Evolutionary conservation across 495 filamentous ascomycete species (phyloP).

Genomic region (Penicillium alfredii): DNA sequence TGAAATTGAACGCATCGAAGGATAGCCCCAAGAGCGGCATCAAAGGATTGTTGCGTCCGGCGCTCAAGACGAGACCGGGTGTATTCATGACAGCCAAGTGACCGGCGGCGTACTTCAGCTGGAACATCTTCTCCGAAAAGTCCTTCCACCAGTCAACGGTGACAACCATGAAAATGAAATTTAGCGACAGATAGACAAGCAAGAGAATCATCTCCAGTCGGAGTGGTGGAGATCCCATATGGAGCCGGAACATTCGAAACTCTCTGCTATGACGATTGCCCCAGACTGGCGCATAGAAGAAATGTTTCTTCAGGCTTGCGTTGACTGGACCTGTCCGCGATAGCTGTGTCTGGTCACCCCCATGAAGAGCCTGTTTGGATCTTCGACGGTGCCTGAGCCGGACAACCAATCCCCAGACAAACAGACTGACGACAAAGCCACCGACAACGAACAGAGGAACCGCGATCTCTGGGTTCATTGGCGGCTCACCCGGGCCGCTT

Average conservation of each 20-base stretch:
- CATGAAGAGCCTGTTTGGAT: slow-evolving; percentile 13
- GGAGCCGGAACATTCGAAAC: slow-evolving; percentile 27
- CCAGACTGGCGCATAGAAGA: slow-evolving; percentile 39
- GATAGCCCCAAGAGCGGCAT: slow-evolving; percentile 31
- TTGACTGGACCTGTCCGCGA: slow-evolving; percentile 10
- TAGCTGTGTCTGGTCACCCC: slow-evolving; percentile 22
- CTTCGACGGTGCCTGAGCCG: slow-evolving; percentile 26
- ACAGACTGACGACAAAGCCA: slow-evolving; percentile 22
- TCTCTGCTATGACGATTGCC: slow-evolving; percentile 37
- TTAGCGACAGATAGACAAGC: slow-evolving; percentile 27
- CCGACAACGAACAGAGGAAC: slow-evolving; percentile 31
- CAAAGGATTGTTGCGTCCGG: slow-evolving; percentile 40
- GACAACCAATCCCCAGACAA: slow-evolving; percentile 20
- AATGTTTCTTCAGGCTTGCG: slow-evolving; percentile 34
- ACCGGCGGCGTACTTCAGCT: slow-evolving; percentile 37
- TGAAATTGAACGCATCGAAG: slow-evolving; percentile 41
- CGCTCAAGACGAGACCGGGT: slow-evolving; percentile 34
- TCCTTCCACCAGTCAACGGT: slow-evolving; percentile 36
- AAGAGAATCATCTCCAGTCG: slow-evolving; percentile 31
- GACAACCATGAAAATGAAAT: slow-evolving; percentile 33
- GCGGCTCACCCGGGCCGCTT: slow-evolving; percentile 22
- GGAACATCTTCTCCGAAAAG: slow-evolving; percentile 29
- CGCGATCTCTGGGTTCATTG: slow-evolving; percentile 35
- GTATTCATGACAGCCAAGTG: slow-evolving; percentile 40
- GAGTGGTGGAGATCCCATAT: slow-evolving; percentile 40